Base-by-base conservation (phyloP, 2,329 filamentous ascomycete genomes). In the Stagonosporopsis chrysanthemi region DNA sequence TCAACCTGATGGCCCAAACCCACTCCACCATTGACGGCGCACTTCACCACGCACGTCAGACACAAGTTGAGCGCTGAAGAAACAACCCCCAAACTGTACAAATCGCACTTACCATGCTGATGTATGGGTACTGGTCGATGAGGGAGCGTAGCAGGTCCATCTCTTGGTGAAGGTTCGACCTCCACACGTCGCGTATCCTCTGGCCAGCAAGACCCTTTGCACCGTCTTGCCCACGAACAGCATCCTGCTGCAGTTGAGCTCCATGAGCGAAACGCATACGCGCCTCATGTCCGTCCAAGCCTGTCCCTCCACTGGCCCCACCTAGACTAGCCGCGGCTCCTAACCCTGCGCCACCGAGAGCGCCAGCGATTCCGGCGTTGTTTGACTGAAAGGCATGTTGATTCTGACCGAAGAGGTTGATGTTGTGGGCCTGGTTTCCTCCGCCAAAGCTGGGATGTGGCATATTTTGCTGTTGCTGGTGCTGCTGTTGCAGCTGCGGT, bases 181-280 rank as follows among this genome's bases (percentile, higher is more conserved):
- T 90, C 95, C 95, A 99, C 36, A 99, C 95, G 71, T 99, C 94
- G 64, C 93, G 86, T 88, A 98, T 98, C 75, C 92, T 85, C 61
- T 88, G 86, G 8, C 66, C 67, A 71, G 92, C 82, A 17, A 84
- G 84, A 59, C 86, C 78, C 85, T 86, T 76, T 77, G 78, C 66
- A 77, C 84, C 73, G 28, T 85, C 81, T 52, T 84, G 80, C 60
- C 83, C 84, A 57, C 86, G 81, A 29, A 76, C 78, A 11, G 77
- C 75, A 46, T 81, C 78, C 62, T 83, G 79, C 61, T 84, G 81
- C 64, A 83, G 74, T 39, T 81, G 80, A 26, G 81, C 89, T 75
- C 88, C 90, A 72, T 94, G 88, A 56, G 89, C 86, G 74, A 97
- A 97, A 6, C 91, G 89, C 84, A 95, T 90, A 71, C 94, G 88